phyloP scores from a whole-genome alignment of 352 stramenopile species.

The Pythium oligandrum region DNA sequence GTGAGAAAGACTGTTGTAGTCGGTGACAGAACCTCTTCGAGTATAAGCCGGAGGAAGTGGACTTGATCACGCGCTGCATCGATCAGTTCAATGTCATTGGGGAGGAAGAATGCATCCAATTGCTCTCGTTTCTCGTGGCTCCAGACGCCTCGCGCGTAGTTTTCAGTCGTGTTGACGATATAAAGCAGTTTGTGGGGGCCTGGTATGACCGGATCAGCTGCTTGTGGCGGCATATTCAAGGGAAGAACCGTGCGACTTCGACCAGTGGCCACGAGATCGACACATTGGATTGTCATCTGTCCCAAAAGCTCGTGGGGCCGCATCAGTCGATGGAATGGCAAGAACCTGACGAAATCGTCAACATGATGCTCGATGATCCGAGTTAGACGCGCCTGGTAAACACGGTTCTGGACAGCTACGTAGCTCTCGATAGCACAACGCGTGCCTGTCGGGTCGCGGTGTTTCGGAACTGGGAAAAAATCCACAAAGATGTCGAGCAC shows the following conservation, averaged over 20 bases:
- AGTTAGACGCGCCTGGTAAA: conserved; percentile 5
- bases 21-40: background rate
- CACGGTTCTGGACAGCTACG: conserved; percentile 1
- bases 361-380: background rate
- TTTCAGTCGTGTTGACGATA: too few species aligned
- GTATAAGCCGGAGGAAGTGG: too few species aligned
- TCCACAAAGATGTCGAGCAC: conserved; percentile 2
- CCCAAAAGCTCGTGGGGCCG: background rate
- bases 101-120: too few species aligned
- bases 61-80: too few species aligned
- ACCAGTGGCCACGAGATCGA: conserved; percentile 4
- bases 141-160: too few species aligned
- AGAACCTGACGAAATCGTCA: background rate
- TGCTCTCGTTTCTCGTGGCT: too few species aligned
- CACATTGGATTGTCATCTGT: background rate
- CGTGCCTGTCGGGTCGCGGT: conserved; percentile 6
- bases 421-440: conserved; percentile 5
- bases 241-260: background rate
- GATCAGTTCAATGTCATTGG: too few species aligned
- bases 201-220: background rate
- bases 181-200: too few species aligned
- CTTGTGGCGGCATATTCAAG: background rate
- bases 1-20: conserved; percentile 1
- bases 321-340: conserved; percentile 8
- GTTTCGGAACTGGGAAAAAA: background rate